Evolutionary conservation across 1,284 basidiomycete species (phyloP).

Genomic region (Marasmius sp.): DNA sequence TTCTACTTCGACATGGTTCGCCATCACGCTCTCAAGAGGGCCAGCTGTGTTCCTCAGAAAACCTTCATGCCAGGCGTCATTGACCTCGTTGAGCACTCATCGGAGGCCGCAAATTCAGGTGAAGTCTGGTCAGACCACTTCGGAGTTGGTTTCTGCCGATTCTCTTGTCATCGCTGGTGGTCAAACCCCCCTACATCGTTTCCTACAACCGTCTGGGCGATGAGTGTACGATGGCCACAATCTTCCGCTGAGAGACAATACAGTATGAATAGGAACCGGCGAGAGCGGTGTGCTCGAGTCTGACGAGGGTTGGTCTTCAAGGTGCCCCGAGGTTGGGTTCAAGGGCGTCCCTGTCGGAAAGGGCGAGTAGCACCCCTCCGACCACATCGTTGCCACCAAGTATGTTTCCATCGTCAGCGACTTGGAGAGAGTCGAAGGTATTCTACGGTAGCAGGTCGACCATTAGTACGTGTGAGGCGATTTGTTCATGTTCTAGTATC

Average conservation of each 20-base stretch:
- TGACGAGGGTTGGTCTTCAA: slow-evolving; percentile 91
- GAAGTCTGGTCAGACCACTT: no score
- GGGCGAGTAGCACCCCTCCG: slow-evolving; percentile 91
- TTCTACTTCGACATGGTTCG: slow-evolving; percentile 94
- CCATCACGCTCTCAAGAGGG: slow-evolving; percentile 93
- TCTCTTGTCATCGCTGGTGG: no score
- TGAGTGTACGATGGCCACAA: slow-evolving; percentile 97
- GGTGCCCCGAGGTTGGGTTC: slow-evolving; percentile 95
- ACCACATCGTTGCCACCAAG: slow-evolving; percentile 97
- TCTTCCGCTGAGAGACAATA: slow-evolving; percentile 91
- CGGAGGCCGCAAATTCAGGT: no score
- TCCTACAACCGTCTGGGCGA: slow-evolving; percentile 99
- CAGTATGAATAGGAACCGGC: slow-evolving; percentile 96
- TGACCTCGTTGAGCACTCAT: no score
- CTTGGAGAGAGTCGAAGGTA: slow-evolving; percentile 96
- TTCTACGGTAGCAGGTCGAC: no score
- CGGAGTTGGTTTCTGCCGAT: no score
- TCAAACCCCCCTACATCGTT: no score
- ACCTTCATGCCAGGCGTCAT: no score
- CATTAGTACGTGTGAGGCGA: no score
- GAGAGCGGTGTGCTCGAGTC: slow-evolving; percentile 98
- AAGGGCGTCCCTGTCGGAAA: no score
- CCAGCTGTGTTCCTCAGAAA: slow-evolving; percentile 98
- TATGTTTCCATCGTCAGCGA: slow-evolving; percentile 94
- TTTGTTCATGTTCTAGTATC: no score